Percentiles rank a stretch among this genome's conserved stretches.
Conservation (phyloP, 768 basidiomycete species). For the Lactarius hengduanensis region DNA sequence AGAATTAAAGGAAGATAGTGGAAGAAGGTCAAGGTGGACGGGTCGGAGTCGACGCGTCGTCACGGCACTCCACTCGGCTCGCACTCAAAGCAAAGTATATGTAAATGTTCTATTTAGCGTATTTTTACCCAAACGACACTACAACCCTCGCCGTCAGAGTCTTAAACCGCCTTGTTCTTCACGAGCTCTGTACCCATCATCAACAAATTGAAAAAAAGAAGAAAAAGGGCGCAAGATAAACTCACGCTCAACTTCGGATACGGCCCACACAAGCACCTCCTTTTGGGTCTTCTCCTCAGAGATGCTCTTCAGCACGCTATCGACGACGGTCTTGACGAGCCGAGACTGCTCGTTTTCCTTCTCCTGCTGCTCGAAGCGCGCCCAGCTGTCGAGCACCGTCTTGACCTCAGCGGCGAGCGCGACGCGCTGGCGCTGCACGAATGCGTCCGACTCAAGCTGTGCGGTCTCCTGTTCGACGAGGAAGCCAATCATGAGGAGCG, state of each 20-base stretch:
- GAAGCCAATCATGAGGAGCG: background rate
- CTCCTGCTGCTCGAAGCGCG: slow-evolving; percentile 93
- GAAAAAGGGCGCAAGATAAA: slow-evolving; percentile 30
- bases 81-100: slow-evolving; percentile 17
- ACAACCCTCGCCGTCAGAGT: background rate
- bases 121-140: slow-evolving; percentile 16
- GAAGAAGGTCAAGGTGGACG: background rate
- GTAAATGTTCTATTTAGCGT: slow-evolving; percentile 22
- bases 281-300: slow-evolving; percentile 87
- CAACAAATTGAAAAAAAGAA: background rate
- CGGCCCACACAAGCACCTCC: slow-evolving; percentile 74
- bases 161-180: slow-evolving; percentile 87
- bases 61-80: slow-evolving; percentile 21
- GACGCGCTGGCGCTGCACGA: slow-evolving; percentile 87
- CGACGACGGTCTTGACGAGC: slow-evolving; percentile 83
- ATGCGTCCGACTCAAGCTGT: slow-evolving; percentile 82
- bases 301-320: slow-evolving; percentile 79
- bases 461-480: slow-evolving; percentile 73
- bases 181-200: slow-evolving; percentile 62
- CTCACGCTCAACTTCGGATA: slow-evolving; percentile 92
- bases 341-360: slow-evolving; percentile 97
- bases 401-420: slow-evolving; percentile 88
- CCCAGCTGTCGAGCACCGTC: slow-evolving; percentile 95
- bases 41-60: slow-evolving; percentile 17
- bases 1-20: background rate